Conservation (phyloP, 2,329 filamentous ascomycete genomes). For the Sphaerulina musiva region DNA sequence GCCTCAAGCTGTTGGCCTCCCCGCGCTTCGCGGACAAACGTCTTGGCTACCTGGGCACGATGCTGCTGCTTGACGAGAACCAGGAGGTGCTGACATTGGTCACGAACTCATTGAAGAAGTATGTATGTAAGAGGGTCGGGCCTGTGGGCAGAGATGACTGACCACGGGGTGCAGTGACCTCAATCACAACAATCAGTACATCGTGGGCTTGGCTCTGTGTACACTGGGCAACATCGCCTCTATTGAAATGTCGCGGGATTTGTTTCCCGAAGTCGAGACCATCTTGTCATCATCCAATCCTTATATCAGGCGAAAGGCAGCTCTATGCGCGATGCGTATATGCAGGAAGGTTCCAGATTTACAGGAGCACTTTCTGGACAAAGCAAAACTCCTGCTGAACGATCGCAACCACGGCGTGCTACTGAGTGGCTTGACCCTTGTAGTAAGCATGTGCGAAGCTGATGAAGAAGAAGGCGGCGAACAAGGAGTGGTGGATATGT, state of each 20-base stretch:
- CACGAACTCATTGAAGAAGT: constrained; percentile 98
- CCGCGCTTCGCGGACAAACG: constrained; percentile 97
- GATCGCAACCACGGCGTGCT: constrained; percentile 95
- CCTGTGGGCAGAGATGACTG: background rate
- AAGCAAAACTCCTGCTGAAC: constrained; percentile 77
- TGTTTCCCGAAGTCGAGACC: constrained; percentile 92
- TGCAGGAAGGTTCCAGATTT: constrained; percentile 96
- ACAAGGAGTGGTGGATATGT: constrained; percentile 82
- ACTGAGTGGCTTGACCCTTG: constrained; percentile 83
- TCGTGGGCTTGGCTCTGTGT: constrained; percentile 91
- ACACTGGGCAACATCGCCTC: constrained; percentile 97
- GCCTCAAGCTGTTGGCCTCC: constrained; percentile 91
- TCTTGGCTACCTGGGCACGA: constrained; percentile 89
- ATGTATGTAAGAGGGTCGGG: constrained; percentile 29
- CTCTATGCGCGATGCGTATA: constrained; percentile 98
- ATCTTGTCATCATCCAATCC: constrained; percentile 89
- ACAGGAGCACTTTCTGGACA: constrained; percentile 94
- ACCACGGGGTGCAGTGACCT: constrained; percentile 61
- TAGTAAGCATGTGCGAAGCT: constrained; percentile 86
- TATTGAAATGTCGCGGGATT: constrained; percentile 93
- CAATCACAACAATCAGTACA: constrained; percentile 95
- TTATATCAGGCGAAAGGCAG: constrained; percentile 96
- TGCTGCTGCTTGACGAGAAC: constrained; percentile 93
- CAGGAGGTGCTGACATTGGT: constrained; percentile 96
- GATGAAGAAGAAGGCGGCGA: constrained; percentile 91